Evolutionary conservation across 768 basidiomycete genomes (phyloP).

Genomic region (Hericium alpestre): DNA sequence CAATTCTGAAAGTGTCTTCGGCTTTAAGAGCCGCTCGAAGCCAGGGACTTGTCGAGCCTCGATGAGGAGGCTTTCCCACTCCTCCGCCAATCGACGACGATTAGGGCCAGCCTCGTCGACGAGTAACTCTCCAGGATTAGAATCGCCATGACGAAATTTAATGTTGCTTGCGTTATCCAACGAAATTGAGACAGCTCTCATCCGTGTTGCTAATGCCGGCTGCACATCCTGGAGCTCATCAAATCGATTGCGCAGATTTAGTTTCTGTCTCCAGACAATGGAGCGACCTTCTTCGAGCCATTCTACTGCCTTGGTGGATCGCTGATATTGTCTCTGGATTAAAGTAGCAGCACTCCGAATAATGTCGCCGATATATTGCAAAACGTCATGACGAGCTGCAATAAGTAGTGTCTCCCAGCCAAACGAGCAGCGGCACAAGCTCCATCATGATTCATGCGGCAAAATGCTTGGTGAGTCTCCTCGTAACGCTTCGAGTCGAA

Average conservation of each 20-base stretch:
- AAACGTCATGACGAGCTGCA: neutral
- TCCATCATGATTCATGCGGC: neutral
- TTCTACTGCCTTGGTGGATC: constrained; percentile 6
- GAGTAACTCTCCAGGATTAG: neutral
- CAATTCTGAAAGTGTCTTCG: neutral
- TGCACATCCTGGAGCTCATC: constrained; percentile 7
- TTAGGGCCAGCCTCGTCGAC: neutral
- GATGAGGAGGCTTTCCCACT: neutral
- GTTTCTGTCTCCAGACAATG: constrained; percentile 14
- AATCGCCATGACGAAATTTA: neutral
- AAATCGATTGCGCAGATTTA: constrained; percentile 12
- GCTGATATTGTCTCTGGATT: neutral
- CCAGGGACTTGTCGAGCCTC: neutral
- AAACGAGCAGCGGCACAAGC: neutral
- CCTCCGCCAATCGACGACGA: neutral
- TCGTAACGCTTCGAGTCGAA: too few species aligned
- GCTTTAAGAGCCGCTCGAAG: neutral
- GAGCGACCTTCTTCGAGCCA: constrained; percentile 15
- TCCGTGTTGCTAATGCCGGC: neutral
- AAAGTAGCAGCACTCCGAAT: neutral
- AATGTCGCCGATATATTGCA: neutral
- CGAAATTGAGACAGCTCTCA: neutral
- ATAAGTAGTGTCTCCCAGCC: neutral
- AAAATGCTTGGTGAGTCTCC: too few species aligned
- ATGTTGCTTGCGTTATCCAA: neutral